A percentile compares a stretch with the other conserved stretches of the same genome.
Conservation (phyloP, 345 rosid genomes). For the Crucihimalaya himalaica region DNA sequence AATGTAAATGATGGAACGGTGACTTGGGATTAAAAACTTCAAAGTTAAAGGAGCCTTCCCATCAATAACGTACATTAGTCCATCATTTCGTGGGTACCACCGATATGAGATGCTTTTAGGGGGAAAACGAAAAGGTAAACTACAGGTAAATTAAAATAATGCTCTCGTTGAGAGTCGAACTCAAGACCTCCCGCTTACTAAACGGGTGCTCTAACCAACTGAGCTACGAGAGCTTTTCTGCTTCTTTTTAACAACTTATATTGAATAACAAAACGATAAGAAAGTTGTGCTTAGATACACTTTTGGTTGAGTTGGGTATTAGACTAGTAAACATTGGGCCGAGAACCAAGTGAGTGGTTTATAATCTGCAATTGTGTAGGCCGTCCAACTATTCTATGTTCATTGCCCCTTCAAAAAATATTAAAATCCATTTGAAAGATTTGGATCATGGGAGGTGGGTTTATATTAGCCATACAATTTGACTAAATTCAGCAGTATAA, state of each 20-base stretch:
- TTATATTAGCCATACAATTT: neutral
- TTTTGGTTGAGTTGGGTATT: slow-evolving; percentile 3
- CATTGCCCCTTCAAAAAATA: neutral
- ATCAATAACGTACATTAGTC: slow-evolving; percentile 9
- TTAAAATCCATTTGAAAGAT: neutral
- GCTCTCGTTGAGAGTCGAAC: slow-evolving; percentile 33
- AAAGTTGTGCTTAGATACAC: neutral
- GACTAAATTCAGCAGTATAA: neutral
- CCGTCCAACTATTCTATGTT: neutral
- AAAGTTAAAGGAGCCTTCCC: neutral
- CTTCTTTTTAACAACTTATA: accelerated
- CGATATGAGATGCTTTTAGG: neutral
- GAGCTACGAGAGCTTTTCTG: slow-evolving; percentile 38
- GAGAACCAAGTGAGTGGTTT: neutral
- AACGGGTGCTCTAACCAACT: slow-evolving; percentile 99
- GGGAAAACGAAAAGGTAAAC: neutral
- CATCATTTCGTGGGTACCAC: slow-evolving; percentile 18
- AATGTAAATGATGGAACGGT: slow-evolving; percentile 27
- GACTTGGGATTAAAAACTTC: slow-evolving; percentile 11
- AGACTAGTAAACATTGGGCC: slow-evolving; percentile 1
- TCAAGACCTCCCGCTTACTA: slow-evolving; percentile 52
- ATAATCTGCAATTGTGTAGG: neutral
- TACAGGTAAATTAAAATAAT: neutral
- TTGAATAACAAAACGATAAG: neutral
- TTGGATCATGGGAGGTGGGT: neutral